Percentiles rank a stretch among this genome's conserved stretches.
Evolutionary conservation across 768 basidiomycete species (phyloP).

Genomic region (Kwoniella sp.): DNA sequence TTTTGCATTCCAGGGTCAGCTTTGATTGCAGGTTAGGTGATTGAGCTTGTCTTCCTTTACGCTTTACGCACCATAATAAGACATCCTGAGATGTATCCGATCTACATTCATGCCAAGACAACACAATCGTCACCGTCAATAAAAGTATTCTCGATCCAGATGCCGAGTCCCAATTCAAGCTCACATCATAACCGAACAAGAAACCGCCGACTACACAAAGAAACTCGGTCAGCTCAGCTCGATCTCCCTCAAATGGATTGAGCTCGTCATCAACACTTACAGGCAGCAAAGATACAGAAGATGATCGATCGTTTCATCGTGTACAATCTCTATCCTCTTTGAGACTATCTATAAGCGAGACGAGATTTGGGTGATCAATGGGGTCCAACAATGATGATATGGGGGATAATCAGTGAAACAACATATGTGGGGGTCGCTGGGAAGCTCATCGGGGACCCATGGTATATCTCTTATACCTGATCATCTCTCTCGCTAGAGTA

Average conservation of each 20-base stretch:
- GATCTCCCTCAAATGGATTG: not conserved
- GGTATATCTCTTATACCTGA: not conserved
- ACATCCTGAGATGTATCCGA: slow-evolving; percentile 62
- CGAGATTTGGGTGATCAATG: not conserved
- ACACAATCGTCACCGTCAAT: not conserved
- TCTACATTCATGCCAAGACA: slow-evolving; percentile 5
- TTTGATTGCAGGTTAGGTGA: too few species aligned
- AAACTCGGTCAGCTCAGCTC: not conserved
- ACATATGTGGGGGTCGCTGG: not conserved
- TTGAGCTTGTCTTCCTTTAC: too few species aligned
- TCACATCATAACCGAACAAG: slow-evolving; percentile 29
- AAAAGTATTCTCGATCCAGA: too few species aligned
- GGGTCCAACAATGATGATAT: not conserved
- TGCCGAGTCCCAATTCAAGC: too few species aligned
- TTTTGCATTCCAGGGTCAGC: not conserved
- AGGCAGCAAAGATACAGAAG: slow-evolving; percentile 23
- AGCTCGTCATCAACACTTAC: slow-evolving; percentile 4
- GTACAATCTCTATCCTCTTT: not conserved
- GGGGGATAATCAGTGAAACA: not conserved
- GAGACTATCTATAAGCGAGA: not conserved
- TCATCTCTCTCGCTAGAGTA: not conserved
- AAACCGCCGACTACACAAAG: slow-evolving; percentile 23
- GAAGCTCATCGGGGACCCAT: not conserved
- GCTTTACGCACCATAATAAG: slow-evolving; percentile 64
- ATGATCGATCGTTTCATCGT: slow-evolving; percentile 19